Conservation (phyloP, 345 rosid genomes). For the Populus davidiana region DNA sequence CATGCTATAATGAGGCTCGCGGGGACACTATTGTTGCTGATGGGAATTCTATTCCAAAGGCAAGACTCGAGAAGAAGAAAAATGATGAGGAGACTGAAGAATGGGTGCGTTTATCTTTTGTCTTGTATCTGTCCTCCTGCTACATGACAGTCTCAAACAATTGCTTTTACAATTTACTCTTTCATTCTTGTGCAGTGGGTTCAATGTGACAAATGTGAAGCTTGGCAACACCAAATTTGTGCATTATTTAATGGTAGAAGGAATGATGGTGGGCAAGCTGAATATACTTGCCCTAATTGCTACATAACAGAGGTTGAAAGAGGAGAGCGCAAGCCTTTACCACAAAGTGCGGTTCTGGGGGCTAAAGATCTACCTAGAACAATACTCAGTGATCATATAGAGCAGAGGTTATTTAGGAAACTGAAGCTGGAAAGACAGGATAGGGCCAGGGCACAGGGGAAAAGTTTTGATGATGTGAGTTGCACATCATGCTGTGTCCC, state of each 20-base stretch:
- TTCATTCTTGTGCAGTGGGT: slow-evolving; percentile 75
- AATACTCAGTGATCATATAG: slow-evolving; percentile 93
- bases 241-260: slow-evolving; percentile 96
- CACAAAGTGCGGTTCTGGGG: slow-evolving; percentile 96
- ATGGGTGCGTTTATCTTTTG: slow-evolving; percentile 54
- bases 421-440: slow-evolving; percentile 77
- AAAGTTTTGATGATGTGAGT: slow-evolving; percentile 85
- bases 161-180: slow-evolving; percentile 15
- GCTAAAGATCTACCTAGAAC: slow-evolving; percentile 96
- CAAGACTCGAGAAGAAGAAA: slow-evolving; percentile 92
- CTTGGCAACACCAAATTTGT: slow-evolving; percentile 99
- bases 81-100: slow-evolving; percentile 99
- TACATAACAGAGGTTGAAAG: slow-evolving; percentile 80
- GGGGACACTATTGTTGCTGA: slow-evolving; percentile 76
- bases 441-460: slow-evolving; percentile 76
- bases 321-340: slow-evolving; percentile 90
- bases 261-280: slow-evolving; percentile 99
- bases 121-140: slow-evolving; percentile 1
- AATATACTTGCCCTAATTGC: slow-evolving; percentile 98
- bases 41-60: slow-evolving; percentile 61
- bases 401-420: slow-evolving; percentile 67
- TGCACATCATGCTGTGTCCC: not conserved
- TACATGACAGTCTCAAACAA: slow-evolving; percentile 15
- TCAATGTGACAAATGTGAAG: slow-evolving; percentile 99
- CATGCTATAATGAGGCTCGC: slow-evolving; percentile 93